Conservation (phyloP, 208 protist species). For the Trypanosoma scelopori region DNA sequence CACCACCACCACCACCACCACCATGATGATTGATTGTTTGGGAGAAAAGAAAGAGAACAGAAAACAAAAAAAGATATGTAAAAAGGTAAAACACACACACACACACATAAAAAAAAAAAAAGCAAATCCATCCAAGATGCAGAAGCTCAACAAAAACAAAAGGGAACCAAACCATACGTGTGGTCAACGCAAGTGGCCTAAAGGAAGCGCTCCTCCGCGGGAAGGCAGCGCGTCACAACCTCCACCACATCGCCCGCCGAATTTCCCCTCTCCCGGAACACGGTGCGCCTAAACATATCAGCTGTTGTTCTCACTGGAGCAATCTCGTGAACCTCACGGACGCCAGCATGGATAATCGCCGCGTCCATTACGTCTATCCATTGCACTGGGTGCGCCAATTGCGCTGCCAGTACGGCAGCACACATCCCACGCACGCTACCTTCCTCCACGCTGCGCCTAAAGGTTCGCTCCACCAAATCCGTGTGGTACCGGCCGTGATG, state of each 20-base stretch:
- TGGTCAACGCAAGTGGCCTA: not conserved
- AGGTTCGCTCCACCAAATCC: constrained; percentile 38
- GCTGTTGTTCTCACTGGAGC: constrained; percentile 57
- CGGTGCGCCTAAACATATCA: constrained; percentile 72
- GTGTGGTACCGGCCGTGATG: constrained; percentile 75
- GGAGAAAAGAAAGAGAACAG: constrained; percentile 20
- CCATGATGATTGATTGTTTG: no score
- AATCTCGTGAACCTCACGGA: constrained; percentile 55
- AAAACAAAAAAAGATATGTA: constrained; percentile 2
- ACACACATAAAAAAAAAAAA: not conserved
- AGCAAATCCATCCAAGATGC: constrained; percentile 7
- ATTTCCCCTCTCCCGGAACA: constrained; percentile 30
- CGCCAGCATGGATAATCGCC: constrained; percentile 44
- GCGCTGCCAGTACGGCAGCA: constrained; percentile 69
- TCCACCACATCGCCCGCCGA: constrained; percentile 5
- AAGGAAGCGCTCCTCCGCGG: constrained; percentile 29
- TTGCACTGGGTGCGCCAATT: constrained; percentile 77
- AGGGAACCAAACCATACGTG: no score
- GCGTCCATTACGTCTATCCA: constrained; percentile 83
- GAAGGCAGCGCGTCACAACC: constrained; percentile 26
- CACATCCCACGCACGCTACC: constrained; percentile 69
- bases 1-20: no score
- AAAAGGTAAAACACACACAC: not conserved
- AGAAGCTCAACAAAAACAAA: no score
- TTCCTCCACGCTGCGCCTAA: constrained; percentile 39